These are phyloP conservation scores for Boletus bicolor DNA, from an alignment of 768 basidiomycete species.

Conservation along the genomic window DNA sequence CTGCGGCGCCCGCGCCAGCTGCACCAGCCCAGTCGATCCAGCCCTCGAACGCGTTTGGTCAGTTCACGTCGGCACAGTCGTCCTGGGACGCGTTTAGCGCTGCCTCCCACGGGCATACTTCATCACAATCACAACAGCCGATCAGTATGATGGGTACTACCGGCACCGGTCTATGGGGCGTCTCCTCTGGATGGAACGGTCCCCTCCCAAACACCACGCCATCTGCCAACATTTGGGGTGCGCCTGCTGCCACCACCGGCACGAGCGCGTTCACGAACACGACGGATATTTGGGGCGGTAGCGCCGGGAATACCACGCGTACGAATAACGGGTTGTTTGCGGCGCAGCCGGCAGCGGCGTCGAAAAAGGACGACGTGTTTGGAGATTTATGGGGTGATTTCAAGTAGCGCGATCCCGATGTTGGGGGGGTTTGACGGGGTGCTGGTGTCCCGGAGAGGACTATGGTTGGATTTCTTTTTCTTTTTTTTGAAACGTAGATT, in stretches of 20 bases:
- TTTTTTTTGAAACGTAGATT: neutral
- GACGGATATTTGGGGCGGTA: constrained; percentile 58
- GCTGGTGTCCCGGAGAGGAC: neutral
- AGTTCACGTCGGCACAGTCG: constrained; percentile 31
- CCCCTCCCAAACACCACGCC: constrained; percentile 28
- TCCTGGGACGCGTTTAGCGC: constrained; percentile 26
- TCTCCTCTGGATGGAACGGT: constrained; percentile 58
- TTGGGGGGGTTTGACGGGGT: neutral
- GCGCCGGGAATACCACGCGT: constrained; percentile 32
- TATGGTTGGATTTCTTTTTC: neutral
- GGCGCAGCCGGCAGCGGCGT: constrained; percentile 29
- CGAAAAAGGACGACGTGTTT: constrained; percentile 76
- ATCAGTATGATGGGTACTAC: constrained; percentile 54
- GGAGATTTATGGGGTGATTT: constrained; percentile 84
- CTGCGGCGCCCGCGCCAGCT: constrained; percentile 37
- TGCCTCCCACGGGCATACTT: neutral
- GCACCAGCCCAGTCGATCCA: constrained; percentile 25
- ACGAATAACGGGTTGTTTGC: constrained; percentile 37
- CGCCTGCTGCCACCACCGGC: constrained; percentile 1
- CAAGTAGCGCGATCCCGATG: constrained; percentile 41
- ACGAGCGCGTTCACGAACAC: constrained; percentile 30
- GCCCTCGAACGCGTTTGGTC: constrained; percentile 34
- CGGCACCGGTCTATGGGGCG: constrained; percentile 64
- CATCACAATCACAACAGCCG: constrained; percentile 14
- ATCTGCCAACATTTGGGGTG: constrained; percentile 35